Percentiles rank a stretch among this genome's conserved stretches.
Evolutionary conservation across 192 early-diverging fungal species (phyloP).

Genomic region (Gamsiella multidivaricata): DNA sequence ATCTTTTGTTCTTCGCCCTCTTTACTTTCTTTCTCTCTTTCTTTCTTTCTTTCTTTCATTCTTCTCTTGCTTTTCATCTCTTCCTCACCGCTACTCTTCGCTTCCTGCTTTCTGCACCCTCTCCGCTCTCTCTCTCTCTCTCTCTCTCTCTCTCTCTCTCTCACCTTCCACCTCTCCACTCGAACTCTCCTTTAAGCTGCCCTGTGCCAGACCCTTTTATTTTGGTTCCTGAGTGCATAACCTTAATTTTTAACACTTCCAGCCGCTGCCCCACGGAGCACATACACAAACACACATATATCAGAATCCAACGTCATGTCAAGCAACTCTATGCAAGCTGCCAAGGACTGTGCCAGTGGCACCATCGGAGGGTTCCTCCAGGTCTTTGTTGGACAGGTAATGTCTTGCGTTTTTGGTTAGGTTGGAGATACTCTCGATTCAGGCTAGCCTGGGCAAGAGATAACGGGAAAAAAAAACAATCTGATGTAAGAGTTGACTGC

Average conservation of each 20-base stretch:
- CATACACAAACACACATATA: constrained; percentile 5
- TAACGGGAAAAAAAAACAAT: no score
- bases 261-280: neutral
- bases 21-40: neutral
- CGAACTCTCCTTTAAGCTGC: constrained; percentile 1
- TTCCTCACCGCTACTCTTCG: neutral
- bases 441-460: no score
- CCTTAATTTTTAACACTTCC: no score
- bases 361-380: constrained; percentile 82
- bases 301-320: constrained; percentile 43
- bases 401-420: no score
- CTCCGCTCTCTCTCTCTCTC: neutral
- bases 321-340: constrained; percentile 64
- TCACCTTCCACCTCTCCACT: constrained; percentile 11
- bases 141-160: neutral
- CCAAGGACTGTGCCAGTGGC: constrained; percentile 81
- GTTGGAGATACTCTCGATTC: no score
- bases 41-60: constrained; percentile 5
- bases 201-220: neutral
- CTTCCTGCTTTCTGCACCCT: neutral
- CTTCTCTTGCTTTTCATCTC: neutral
- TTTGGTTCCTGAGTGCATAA: constrained; percentile 9
- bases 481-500: neutral
- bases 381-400: constrained; percentile 77
- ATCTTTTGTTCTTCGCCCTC: neutral